Percentiles rank a stretch among this genome's conserved stretches.
Conservation (phyloP, 2,329 filamentous ascomycete genomes). For the Cladorrhinum sp. region DNA sequence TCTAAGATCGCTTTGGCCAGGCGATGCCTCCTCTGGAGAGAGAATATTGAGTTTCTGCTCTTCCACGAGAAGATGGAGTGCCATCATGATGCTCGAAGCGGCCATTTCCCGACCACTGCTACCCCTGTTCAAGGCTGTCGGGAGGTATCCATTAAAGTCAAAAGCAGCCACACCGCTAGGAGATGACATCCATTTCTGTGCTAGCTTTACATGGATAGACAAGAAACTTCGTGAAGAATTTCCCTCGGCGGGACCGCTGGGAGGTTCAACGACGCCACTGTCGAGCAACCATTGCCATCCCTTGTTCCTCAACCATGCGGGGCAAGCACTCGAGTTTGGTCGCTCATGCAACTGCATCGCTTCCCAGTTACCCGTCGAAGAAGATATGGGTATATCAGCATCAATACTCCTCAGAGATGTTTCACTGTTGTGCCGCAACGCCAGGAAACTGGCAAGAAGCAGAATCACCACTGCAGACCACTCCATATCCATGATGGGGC, state of each 20-base stretch:
- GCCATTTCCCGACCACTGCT: constrained; percentile 57
- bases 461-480: constrained; percentile 67
- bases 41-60: constrained; percentile 78
- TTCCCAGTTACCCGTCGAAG: constrained; percentile 39
- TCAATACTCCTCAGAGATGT: constrained; percentile 14
- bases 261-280: constrained; percentile 37
- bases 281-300: constrained; percentile 73
- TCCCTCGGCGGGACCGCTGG: constrained; percentile 28
- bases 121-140: constrained; percentile 54
- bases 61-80: constrained; percentile 81
- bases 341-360: constrained; percentile 46
- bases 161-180: constrained; percentile 54
- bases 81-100: constrained; percentile 67
- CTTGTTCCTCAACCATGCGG: constrained; percentile 57
- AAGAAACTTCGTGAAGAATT: constrained; percentile 39
- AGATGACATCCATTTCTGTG: constrained; percentile 64
- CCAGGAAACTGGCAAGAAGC: constrained; percentile 62
- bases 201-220: constrained; percentile 52
- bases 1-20: constrained; percentile 54
- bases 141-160: constrained; percentile 58
- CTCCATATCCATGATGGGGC: constrained; percentile 52
- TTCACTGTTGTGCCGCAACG: constrained; percentile 43
- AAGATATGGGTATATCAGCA: neutral
- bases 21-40: constrained; percentile 42
- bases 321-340: constrained; percentile 47